Conservation (phyloP, 1,284 basidiomycete species). For the Phenoliferia sp. region DNA sequence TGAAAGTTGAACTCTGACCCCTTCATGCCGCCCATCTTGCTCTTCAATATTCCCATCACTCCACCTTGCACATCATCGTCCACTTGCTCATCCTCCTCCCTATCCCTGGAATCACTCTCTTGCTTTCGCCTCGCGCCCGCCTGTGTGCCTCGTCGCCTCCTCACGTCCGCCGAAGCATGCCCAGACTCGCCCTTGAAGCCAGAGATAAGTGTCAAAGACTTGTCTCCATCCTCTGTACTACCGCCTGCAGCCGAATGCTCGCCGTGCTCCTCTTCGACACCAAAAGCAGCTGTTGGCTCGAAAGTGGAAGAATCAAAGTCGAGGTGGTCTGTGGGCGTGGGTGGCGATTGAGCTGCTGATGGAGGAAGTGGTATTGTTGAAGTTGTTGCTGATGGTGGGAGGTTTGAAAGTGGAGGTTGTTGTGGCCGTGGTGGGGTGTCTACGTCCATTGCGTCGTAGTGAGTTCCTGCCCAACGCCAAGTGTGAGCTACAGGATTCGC, state of each 20-base stretch:
- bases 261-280: slow-evolving; percentile 3
- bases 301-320: slow-evolving; percentile 15
- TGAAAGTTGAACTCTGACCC: slow-evolving; percentile 31
- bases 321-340: not conserved
- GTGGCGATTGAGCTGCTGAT: not conserved
- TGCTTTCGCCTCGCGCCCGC: not conserved
- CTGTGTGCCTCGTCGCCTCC: not conserved
- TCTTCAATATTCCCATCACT: slow-evolving; percentile 1
- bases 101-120: not conserved
- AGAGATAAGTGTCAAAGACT: not conserved
- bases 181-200: not conserved
- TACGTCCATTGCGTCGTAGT: slow-evolving; percentile 34
- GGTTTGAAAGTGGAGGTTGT: not conserved
- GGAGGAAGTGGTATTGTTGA: slow-evolving; percentile 11
- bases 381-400: slow-evolving; percentile 8
- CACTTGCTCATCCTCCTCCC: not conserved
- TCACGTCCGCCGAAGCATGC: not conserved
- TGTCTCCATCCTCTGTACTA: not conserved
- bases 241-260: not conserved
- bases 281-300: slow-evolving; percentile 16
- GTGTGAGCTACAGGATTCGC: not conserved
- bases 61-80: not conserved
- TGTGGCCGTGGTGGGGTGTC: slow-evolving; percentile 26
- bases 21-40: slow-evolving; percentile 2
- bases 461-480: slow-evolving; percentile 15